Percentiles rank a stretch among this genome's conserved stretches.
Conservation (phyloP, 2,329 filamentous ascomycete species). For the Penicillium sp. region DNA sequence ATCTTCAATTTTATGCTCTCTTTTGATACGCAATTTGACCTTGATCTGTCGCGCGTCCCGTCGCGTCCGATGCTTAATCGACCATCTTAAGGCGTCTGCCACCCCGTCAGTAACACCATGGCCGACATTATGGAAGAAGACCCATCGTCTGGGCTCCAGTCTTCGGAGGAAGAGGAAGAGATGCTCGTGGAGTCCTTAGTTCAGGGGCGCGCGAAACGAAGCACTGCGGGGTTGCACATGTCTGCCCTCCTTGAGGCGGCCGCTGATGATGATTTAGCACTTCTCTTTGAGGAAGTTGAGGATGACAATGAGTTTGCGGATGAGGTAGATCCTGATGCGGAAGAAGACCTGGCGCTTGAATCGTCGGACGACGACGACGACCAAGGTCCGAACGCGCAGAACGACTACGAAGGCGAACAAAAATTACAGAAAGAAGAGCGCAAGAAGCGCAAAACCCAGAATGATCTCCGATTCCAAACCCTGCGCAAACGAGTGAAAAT, state of each 20-base stretch:
- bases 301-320: slow-evolving; percentile 74
- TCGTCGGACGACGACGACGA: slow-evolving; percentile 85
- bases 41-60: not conserved
- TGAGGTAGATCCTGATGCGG: slow-evolving; percentile 46
- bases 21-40: not conserved
- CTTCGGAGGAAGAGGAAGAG: slow-evolving; percentile 25
- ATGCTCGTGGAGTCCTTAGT: slow-evolving; percentile 34
- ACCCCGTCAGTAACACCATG: slow-evolving; percentile 10
- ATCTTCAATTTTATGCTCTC: not conserved
- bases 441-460: slow-evolving; percentile 79
- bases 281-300: slow-evolving; percentile 64
- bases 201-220: slow-evolving; percentile 63
- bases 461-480: slow-evolving; percentile 61
- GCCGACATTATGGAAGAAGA: slow-evolving; percentile 28
- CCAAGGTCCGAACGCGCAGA: slow-evolving; percentile 54
- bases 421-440: slow-evolving; percentile 75
- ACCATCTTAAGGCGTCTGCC: not conserved
- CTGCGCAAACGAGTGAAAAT: slow-evolving; percentile 73
- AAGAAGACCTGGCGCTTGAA: slow-evolving; percentile 79
- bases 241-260: slow-evolving; percentile 73
- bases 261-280: slow-evolving; percentile 65
- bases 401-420: slow-evolving; percentile 80
- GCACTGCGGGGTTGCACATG: slow-evolving; percentile 82
- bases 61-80: slow-evolving; percentile 5
- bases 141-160: slow-evolving; percentile 29